Base-by-base conservation (phyloP, 2,329 filamentous ascomycete genomes). In the Trichoderma hamatum region DNA sequence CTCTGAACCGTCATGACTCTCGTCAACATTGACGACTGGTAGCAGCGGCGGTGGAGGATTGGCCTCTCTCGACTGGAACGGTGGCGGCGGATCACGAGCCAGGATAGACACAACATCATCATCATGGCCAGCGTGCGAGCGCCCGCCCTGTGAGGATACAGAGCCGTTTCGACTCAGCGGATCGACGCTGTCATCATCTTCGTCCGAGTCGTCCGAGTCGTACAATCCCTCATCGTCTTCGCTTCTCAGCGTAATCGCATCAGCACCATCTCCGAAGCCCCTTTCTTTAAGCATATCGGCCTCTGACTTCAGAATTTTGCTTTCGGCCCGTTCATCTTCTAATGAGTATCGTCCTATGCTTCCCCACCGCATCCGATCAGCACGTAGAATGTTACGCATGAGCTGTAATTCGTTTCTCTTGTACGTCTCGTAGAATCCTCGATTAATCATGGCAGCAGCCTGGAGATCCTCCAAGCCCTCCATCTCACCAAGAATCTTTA, bases 371-470 rank as follows among this genome's bases (percentile, higher is more conserved):
- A 74, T 72, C 0, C 74, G 70, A 36, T 74, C 77, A 28, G 75
- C 76, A 9, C 77, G 78, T 0, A 80, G 72, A 3, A 80, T 77
- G 11, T 76, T 78, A 3, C 76, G 76, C 76, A 81, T 76, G 13
- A 85, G 73, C 13, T 71, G 72, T 2, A 80, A 75, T 72, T 85
- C 82, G 66, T 85, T 79, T 52, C 77, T 77, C 74, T 84, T 82
- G 67, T 83, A 85, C 2, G 81, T 80, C 7, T 77, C 76, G 49
- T 84, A 85, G 70, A 84, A 84, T 4, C 73, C 74, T 51, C 78
- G 79, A 69, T 79, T 83, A 26, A 80, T 75, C 76, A 82, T 78
- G 0, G 84, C 84, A 0, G 80, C 77, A 1, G 80, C 75, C 56
- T 80, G 79, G 11, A 86, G 74, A 70, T 86, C 83, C 2, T 80